phyloP scores from a whole-genome alignment of 768 basidiomycete genomes.

The Trametes gibbosa region DNA sequence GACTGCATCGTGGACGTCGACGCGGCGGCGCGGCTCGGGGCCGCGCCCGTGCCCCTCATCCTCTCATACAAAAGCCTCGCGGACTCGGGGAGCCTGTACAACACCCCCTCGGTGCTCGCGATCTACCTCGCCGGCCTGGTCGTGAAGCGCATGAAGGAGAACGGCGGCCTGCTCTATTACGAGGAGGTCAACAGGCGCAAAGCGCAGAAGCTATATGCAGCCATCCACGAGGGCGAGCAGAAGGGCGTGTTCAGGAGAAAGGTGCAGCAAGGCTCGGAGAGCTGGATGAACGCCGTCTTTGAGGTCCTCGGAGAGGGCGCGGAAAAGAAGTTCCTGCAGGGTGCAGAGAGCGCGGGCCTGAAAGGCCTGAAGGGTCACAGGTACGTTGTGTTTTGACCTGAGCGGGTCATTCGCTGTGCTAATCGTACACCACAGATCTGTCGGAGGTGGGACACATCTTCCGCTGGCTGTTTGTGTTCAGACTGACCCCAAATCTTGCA shows the following conservation, averaged over 20 bases:
- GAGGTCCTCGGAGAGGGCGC: conserved; percentile 68
- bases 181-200: conserved; percentile 69
- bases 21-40: conserved; percentile 70
- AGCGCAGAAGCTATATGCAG: conserved; percentile 72
- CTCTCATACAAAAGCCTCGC: conserved; percentile 83
- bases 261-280: conserved; percentile 73
- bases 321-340: conserved; percentile 73
- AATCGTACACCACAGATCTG: conserved; percentile 30
- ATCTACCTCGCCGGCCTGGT: conserved; percentile 91
- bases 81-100: conserved; percentile 75
- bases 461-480: not conserved
- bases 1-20: conserved; percentile 92
- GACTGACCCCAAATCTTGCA: conserved; percentile 19
- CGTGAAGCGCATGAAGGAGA: conserved; percentile 60
- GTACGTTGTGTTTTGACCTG: conserved; percentile 40
- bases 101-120: conserved; percentile 90
- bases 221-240: conserved; percentile 65
- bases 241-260: conserved; percentile 69
- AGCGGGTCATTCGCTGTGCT: not conserved
- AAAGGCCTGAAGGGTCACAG: conserved; percentile 91
- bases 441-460: conserved; percentile 34
- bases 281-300: conserved; percentile 97
- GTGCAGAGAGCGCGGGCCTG: conserved; percentile 78
- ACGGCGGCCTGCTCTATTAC: conserved; percentile 66
- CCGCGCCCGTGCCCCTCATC: conserved; percentile 70